Base-by-base conservation (phyloP, 2,329 filamentous ascomycete species). In the Microascus cirrosus region DNA sequence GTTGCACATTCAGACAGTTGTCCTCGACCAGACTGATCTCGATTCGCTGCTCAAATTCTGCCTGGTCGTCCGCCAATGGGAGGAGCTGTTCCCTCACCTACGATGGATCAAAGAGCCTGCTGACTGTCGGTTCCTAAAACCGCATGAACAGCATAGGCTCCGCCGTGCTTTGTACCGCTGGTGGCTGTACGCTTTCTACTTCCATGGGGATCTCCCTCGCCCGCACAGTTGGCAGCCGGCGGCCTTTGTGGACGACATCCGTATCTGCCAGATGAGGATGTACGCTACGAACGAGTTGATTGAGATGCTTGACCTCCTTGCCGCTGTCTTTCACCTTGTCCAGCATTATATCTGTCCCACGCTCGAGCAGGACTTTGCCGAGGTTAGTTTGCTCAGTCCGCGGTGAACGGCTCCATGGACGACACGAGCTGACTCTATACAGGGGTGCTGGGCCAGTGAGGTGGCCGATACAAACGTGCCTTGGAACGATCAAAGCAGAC, bases 121-220 rank as follows among this genome's bases (percentile, higher is more conserved):
- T 58, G 67, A 76, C 54, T 74, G 76, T 48, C 74, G 79, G 18
- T 70, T 69, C 42, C 69, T 82, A 6, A 66, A 66, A 8, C 56
- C 65, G 0, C 66, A 71, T 28, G 80, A 83, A 63, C 69, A 70
- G 32, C 61, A 66, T n/a, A 73, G 78, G 54, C 70, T 81, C 55
- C 74, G 80, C 5, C 71, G 73, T 60, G 79, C 77, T 0, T 65
- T 82, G 34, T 80, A 79, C 55, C 68, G 71, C 35, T 83, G 79
- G 79, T 81, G 79, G 78, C 69, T 79, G 3, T 82, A 78, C 61
- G 71, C 77, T 7, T 72, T 73, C 36, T 76, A 78, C 60, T 81
- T 81, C 59, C 78, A 82, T 53, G 73, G 74, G 12, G 72, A 73
- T 35, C 69, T 72, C 12, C 53, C 20, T 10, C 35, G 57, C 22